Percentiles rank a stretch among this genome's conserved stretches.
Evolutionary conservation across 495 filamentous ascomycete species (phyloP).

Genomic region (Geopyxis carbonaria): DNA sequence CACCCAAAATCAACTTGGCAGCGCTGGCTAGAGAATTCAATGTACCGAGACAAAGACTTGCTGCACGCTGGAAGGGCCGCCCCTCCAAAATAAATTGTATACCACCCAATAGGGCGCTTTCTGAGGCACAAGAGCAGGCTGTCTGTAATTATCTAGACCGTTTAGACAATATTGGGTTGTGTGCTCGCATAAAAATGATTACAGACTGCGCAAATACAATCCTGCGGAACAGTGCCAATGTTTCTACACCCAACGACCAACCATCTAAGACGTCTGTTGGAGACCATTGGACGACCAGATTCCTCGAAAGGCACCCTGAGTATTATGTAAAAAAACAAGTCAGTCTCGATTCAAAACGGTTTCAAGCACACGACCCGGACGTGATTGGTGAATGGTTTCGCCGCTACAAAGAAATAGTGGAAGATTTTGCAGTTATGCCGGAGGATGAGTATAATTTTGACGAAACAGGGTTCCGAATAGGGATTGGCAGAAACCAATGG

Average conservation of each 20-base stretch:
- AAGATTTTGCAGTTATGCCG: conserved; percentile 4
- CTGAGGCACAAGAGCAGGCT: conserved; percentile 6
- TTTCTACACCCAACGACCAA: neutral
- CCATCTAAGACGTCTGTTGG: conserved; percentile 1
- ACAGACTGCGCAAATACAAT: conserved; percentile 12
- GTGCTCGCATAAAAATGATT: conserved; percentile 5
- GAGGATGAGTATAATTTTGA: conserved; percentile 21
- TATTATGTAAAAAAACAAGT: conserved; percentile 10
- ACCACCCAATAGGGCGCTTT: conserved; percentile 4
- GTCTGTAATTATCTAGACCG: conserved; percentile 11
- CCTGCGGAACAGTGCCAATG: neutral
- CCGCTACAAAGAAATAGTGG: neutral
- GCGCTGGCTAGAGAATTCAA: conserved; percentile 1
- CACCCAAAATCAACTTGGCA: conserved; percentile 1
- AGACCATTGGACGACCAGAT: conserved; percentile 10
- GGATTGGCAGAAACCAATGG: conserved; percentile 16
- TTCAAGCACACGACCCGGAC: conserved; percentile 6
- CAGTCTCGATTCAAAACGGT: neutral
- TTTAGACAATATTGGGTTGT: conserved; percentile 6
- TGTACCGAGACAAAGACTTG: neutral
- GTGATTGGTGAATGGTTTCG: conserved; percentile 14
- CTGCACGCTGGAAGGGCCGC: neutral
- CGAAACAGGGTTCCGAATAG: conserved; percentile 20
- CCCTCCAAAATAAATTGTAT: neutral
- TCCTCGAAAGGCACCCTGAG: conserved; percentile 15